These are phyloP conservation scores for Penicillium paxilli DNA, from an alignment of 495 filamentous ascomycete species.

Conservation along the genomic window DNA sequence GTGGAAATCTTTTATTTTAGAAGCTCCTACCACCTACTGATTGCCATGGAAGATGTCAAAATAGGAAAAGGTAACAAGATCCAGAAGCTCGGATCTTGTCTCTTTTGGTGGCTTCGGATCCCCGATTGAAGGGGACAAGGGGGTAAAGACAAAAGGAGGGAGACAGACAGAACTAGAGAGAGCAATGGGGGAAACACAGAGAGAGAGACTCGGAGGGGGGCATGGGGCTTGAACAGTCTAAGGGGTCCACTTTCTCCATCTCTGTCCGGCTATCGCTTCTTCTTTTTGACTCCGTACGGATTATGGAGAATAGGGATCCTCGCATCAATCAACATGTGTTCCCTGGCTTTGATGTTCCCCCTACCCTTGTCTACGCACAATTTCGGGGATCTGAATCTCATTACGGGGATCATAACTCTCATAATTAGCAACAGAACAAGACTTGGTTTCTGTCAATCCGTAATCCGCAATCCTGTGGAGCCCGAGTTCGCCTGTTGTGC, in stretches of 20 bases:
- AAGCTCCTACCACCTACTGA: neutral
- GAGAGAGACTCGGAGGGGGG: neutral
- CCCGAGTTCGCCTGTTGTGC: neutral
- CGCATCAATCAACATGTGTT: neutral
- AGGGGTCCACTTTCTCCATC: neutral
- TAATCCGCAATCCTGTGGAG: slow-evolving; percentile 3
- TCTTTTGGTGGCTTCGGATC: neutral
- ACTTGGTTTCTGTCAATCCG: too few relatives aligned
- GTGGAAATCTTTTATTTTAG: too few relatives aligned
- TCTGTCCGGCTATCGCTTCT: neutral
- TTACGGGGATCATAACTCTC: slow-evolving; percentile 3
- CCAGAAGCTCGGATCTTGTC: neutral
- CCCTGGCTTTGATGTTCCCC: neutral
- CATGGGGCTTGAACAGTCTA: neutral
- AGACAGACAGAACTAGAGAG: neutral
- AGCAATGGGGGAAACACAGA: too few relatives aligned
- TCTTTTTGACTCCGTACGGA: neutral
- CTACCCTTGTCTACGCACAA: neutral
- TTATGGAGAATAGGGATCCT: too few relatives aligned
- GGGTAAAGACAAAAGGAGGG: neutral
- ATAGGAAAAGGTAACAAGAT: neutral
- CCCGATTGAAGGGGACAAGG: neutral
- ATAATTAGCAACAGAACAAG: neutral
- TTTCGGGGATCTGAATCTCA: slow-evolving; percentile 1
- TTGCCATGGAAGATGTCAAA: neutral